Conservation (phyloP, 352 stramenopile species). For the Pythium myriotylum region DNA sequence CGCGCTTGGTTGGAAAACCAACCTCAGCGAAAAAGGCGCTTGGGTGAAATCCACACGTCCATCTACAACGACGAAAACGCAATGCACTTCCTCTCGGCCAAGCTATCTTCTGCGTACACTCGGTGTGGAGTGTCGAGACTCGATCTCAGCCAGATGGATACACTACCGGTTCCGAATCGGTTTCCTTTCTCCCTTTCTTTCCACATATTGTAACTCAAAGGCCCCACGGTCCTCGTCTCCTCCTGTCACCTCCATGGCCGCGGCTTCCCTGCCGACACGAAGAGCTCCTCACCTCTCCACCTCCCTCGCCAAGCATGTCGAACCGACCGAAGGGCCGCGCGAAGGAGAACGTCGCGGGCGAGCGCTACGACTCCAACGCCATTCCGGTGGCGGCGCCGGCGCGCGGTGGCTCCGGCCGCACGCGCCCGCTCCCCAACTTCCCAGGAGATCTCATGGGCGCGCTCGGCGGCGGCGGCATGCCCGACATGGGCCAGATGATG, state of each 20-base stretch:
- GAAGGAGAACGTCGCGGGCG: conserved; percentile 80
- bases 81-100: too few relatives aligned
- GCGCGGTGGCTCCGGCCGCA: conserved; percentile 26
- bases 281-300: background rate
- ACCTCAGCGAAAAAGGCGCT: too few relatives aligned
- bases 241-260: conserved; percentile 1
- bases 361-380: conserved; percentile 86
- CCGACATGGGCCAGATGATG: conserved; percentile 47
- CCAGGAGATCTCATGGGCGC: conserved; percentile 58
- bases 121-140: too few relatives aligned
- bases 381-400: conserved; percentile 28
- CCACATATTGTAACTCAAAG: background rate
- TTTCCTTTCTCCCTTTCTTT: background rate
- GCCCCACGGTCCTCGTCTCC: background rate
- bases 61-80: too few relatives aligned
- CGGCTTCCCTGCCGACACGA: background rate
- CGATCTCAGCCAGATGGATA: background rate
- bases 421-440: conserved; percentile 47
- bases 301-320: conserved; percentile 9
- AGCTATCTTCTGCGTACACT: too few relatives aligned
- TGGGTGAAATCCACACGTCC: too few relatives aligned
- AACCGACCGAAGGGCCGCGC: conserved; percentile 53
- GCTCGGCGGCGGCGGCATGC: conserved; percentile 37
- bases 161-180: conserved; percentile 5
- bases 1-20: too few relatives aligned